Evolutionary conservation across 1,284 basidiomycete species (phyloP).

Genomic region (Bondarzewia mesenterica): DNA sequence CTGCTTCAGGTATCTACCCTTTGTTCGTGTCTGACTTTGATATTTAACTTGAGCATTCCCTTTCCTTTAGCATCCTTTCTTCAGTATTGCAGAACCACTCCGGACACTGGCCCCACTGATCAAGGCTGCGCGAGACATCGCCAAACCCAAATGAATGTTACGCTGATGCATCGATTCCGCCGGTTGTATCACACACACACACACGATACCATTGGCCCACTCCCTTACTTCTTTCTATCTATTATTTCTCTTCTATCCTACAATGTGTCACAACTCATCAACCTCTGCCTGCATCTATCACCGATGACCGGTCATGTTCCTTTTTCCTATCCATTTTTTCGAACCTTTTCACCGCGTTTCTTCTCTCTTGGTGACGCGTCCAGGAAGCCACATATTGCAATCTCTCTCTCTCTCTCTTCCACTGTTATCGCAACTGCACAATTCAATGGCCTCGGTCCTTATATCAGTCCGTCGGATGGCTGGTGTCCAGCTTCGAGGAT

Average conservation of each 20-base stretch:
- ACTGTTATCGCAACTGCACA: no score
- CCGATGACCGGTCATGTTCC: not conserved
- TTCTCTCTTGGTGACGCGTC: not conserved
- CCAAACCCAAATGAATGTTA: conserved; percentile 32
- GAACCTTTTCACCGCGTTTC: not conserved
- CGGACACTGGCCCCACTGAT: conserved; percentile 86
- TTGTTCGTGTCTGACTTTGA: not conserved
- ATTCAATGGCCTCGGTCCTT: no score
- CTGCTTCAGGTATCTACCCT: conserved; percentile 54
- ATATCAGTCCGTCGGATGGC: no score
- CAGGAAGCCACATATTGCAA: not conserved
- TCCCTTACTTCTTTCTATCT: not conserved
- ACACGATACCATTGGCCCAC: no score
- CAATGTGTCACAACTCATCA: not conserved
- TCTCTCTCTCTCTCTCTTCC: not conserved
- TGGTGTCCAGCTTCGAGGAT: no score
- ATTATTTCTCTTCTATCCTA: not conserved
- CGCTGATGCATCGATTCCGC: not conserved
- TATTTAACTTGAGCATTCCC: not conserved
- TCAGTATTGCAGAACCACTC: conserved; percentile 80
- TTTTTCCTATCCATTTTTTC: not conserved
- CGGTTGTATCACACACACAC: no score
- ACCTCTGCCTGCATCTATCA: not conserved
- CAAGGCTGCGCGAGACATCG: conserved; percentile 85
- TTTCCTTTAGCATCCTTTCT: conserved; percentile 70